Evolutionary conservation across 2,329 filamentous ascomycete species (phyloP).

Genomic region (Cladobotryum mycophilum): DNA sequence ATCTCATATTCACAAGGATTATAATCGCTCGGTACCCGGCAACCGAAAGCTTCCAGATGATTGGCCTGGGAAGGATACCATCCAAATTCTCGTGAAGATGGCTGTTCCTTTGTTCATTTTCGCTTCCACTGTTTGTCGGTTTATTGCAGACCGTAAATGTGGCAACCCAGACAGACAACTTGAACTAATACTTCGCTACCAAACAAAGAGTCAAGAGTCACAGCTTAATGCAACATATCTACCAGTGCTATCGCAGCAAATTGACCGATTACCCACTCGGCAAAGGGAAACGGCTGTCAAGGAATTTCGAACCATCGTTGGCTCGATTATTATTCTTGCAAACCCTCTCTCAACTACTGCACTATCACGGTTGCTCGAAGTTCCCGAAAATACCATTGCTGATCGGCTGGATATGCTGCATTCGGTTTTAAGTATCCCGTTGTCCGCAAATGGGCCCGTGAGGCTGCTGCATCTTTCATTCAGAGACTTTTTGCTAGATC

Average conservation of each 20-base stretch:
- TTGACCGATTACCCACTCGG: background rate
- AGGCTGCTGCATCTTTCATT: slow-evolving; percentile 30
- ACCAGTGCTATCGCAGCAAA: slow-evolving; percentile 6
- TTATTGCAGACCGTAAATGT: slow-evolving; percentile 18
- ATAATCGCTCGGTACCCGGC: slow-evolving; percentile 11
- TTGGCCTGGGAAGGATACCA: slow-evolving; percentile 22
- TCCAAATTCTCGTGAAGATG: slow-evolving; percentile 19
- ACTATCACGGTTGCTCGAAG: slow-evolving; percentile 19
- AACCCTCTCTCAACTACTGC: slow-evolving; percentile 21
- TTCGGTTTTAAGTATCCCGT: slow-evolving; percentile 25
- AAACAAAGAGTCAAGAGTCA: slow-evolving; percentile 1
- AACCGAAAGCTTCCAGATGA: slow-evolving; percentile 11
- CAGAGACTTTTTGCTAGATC: slow-evolving; percentile 31
- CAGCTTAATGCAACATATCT: slow-evolving; percentile 12
- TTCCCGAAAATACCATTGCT: slow-evolving; percentile 14
- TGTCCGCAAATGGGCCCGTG: slow-evolving; percentile 10
- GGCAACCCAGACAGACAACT: slow-evolving; percentile 17
- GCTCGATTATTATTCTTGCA: slow-evolving; percentile 22
- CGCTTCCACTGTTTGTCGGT: slow-evolving; percentile 26
- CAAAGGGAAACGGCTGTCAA: slow-evolving; percentile 7
- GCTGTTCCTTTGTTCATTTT: slow-evolving; percentile 31
- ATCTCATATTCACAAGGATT: slow-evolving; percentile 19
- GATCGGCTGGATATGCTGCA: slow-evolving; percentile 21
- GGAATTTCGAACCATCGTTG: slow-evolving; percentile 20
- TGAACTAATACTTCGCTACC: slow-evolving; percentile 15